Evolutionary conservation across 495 filamentous ascomycete species (phyloP).

Genomic region (Hypoxylon lienhwacheense): DNA sequence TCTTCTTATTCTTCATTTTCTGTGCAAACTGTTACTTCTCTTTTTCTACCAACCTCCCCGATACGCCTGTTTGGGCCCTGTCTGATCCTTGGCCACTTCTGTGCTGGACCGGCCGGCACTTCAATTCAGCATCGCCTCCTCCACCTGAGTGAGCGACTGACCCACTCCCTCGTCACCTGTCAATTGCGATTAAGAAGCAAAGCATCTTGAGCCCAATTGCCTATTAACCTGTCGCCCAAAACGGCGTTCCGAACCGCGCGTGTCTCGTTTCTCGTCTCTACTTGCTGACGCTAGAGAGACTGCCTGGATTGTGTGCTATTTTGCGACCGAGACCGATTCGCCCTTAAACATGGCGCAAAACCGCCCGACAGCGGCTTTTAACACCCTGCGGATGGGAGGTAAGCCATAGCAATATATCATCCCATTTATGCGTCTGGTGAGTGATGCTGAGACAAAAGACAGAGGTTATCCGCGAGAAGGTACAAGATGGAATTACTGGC

Average conservation of each 20-base stretch:
- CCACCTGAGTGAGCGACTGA: conserved; percentile 24
- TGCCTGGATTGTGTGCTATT: conserved; percentile 31
- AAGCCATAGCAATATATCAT: conserved; percentile 34
- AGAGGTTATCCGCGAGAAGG: conserved; percentile 99
- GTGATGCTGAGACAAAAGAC: conserved; percentile 29
- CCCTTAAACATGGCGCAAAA: conserved; percentile 51
- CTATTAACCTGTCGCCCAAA: conserved; percentile 50
- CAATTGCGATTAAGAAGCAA: conserved; percentile 38
- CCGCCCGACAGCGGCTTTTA: conserved; percentile 54
- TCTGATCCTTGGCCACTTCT: conserved; percentile 6
- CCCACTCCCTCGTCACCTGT: conserved; percentile 31
- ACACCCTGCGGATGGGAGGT: conserved; percentile 59
- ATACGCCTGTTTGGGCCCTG: background rate
- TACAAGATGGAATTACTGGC: conserved; percentile 95
- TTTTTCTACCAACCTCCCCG: conserved; percentile 1
- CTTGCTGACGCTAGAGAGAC: conserved; percentile 42
- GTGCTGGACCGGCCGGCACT: conserved; percentile 29
- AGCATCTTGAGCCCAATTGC: conserved; percentile 32
- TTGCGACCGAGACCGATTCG: conserved; percentile 33
- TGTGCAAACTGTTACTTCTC: conserved; percentile 2
- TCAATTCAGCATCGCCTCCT: conserved; percentile 26
- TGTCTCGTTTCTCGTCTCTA: conserved; percentile 34
- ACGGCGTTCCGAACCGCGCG: conserved; percentile 45
- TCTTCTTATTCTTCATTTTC: too few relatives aligned
- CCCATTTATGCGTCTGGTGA: conserved; percentile 4